phyloP scores from a whole-genome alignment of 257 asterid species.

The Phtheirospermum japonicum region DNA sequence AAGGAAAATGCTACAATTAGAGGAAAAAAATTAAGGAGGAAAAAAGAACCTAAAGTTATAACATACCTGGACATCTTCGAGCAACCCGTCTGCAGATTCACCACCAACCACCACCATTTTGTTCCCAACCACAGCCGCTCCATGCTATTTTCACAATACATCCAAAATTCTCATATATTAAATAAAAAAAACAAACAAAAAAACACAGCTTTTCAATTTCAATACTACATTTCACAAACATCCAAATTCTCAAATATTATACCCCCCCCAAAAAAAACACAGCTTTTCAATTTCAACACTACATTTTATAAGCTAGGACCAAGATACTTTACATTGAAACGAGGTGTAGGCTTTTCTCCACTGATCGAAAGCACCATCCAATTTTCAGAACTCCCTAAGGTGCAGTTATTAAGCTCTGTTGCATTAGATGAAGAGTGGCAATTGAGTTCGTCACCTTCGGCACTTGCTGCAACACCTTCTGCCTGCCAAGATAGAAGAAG shows the following conservation, averaged over 20 bases:
- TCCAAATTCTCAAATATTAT: conserved; percentile 12
- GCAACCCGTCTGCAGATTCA: conserved; percentile 74
- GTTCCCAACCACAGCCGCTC: conserved; percentile 94
- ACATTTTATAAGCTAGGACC: conserved; percentile 21
- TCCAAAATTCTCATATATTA: conserved; percentile 9
- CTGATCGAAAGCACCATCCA: conserved; percentile 89
- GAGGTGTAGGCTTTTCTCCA: conserved; percentile 90
- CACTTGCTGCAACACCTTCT: conserved; percentile 47
- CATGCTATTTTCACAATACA: conserved; percentile 59
- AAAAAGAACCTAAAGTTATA: neutral
- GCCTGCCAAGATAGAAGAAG: conserved; percentile 44
- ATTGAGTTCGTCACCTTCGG: conserved; percentile 59
- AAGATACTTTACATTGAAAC: conserved; percentile 58
- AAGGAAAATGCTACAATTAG: conserved; percentile 8
- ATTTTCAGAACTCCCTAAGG: conserved; percentile 85
- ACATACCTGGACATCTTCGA: conserved; percentile 90
- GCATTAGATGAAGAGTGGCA: conserved; percentile 55
- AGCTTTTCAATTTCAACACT: conserved; percentile 15
- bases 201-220: conserved; percentile 6
- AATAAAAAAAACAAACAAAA: neutral
- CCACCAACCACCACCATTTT: conserved; percentile 99
- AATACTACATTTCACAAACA: conserved; percentile 20
- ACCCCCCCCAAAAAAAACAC: conserved; percentile 2
- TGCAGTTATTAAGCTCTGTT: conserved; percentile 64
- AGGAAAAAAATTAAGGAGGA: neutral